Percentiles rank a stretch among this genome's conserved stretches.
phyloP scores from a whole-genome alignment of 1,139 yeast species.

The Ashbya aceris region DNA sequence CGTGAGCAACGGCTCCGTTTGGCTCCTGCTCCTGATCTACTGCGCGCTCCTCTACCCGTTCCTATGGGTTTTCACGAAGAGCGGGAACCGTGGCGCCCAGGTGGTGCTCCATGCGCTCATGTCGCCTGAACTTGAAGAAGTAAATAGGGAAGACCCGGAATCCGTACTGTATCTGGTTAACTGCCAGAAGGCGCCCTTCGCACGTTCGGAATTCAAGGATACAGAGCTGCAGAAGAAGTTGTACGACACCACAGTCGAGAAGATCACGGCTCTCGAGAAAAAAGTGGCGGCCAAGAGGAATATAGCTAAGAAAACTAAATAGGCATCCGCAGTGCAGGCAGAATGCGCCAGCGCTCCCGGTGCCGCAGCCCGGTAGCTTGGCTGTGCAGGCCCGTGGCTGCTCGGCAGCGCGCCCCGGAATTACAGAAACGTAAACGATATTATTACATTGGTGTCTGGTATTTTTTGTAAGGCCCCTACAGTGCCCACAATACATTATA shows the following conservation, averaged over 20 bases:
- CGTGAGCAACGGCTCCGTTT: constrained; percentile 63
- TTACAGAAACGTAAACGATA: too few species aligned
- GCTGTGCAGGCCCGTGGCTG: not conserved
- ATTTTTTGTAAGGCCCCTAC: too few species aligned
- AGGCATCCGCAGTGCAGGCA: too few species aligned
- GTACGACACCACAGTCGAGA: constrained; percentile 51
- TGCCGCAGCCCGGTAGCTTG: too few species aligned
- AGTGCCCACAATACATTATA: too few species aligned
- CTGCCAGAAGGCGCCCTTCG: constrained; percentile 50
- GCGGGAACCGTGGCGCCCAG: constrained; percentile 72
- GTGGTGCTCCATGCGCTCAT: constrained; percentile 58
- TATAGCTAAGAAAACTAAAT: not conserved
- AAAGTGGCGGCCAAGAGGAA: constrained; percentile 59
- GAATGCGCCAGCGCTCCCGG: too few species aligned
- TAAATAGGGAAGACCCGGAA: constrained; percentile 38
- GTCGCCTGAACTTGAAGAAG: constrained; percentile 54
- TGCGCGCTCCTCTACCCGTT: constrained; percentile 60
- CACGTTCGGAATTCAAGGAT: constrained; percentile 57
- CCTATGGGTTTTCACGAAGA: constrained; percentile 72
- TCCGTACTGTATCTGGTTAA: constrained; percentile 65
- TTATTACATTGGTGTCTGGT: too few species aligned
- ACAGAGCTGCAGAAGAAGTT: constrained; percentile 50
- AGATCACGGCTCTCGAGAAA: constrained; percentile 55
- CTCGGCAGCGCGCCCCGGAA: too few species aligned
- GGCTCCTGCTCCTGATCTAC: constrained; percentile 58